Conservation (phyloP, 305 asterid genomes). For the Petunia hybrid region DNA sequence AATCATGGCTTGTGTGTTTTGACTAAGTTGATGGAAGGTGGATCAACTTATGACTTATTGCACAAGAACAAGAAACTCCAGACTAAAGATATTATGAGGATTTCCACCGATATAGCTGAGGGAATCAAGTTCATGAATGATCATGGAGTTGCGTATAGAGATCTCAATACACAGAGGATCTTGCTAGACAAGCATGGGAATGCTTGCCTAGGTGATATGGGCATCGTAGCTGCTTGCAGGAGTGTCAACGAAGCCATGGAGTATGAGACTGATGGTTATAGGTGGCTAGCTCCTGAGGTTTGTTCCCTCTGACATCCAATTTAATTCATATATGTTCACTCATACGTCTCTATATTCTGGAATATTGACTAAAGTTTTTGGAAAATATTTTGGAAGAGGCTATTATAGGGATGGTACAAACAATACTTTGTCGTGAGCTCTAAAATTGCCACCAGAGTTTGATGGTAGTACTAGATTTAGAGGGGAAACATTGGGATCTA, state of each 20-base stretch:
- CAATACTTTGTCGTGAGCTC: neutral
- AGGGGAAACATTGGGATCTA: neutral
- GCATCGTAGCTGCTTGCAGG: slow-evolving; percentile 86
- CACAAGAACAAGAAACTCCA: slow-evolving; percentile 81
- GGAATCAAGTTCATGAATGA: slow-evolving; percentile 92
- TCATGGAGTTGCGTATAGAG: slow-evolving; percentile 84
- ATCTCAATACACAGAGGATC: slow-evolving; percentile 85
- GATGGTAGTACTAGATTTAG: slow-evolving; percentile 10
- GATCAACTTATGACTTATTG: slow-evolving; percentile 77
- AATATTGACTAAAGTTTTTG: neutral
- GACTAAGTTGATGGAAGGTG: slow-evolving; percentile 91
- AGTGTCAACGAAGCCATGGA: slow-evolving; percentile 88
- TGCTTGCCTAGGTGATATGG: slow-evolving; percentile 96
- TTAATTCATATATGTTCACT: slow-evolving; percentile 8
- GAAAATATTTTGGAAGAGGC: neutral
- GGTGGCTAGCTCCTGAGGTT: slow-evolving; percentile 99
- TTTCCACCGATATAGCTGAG: slow-evolving; percentile 74
- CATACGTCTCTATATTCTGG: slow-evolving; percentile 28
- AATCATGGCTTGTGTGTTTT: slow-evolving; percentile 83
- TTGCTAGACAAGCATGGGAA: slow-evolving; percentile 82
- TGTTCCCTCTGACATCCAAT: slow-evolving; percentile 36
- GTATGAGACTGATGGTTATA: slow-evolving; percentile 94
- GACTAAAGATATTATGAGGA: slow-evolving; percentile 69
- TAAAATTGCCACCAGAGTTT: neutral
- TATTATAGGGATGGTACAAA: slow-evolving; percentile 10